Conservation (phyloP, 352 stramenopile species). For the Globisporangium nunn region DNA sequence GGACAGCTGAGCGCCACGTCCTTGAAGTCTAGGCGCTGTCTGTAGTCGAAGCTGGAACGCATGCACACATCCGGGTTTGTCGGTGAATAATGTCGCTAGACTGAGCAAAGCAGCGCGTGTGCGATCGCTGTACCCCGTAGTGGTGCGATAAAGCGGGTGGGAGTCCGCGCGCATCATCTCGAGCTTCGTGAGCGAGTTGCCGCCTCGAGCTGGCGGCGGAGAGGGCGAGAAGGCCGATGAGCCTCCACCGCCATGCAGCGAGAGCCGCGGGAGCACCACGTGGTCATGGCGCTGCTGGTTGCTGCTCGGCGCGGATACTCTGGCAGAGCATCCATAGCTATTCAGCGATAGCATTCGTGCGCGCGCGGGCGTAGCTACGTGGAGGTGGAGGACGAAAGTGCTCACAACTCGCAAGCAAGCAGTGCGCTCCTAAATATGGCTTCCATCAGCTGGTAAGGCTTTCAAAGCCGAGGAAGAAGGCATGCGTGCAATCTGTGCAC, state of each 20-base stretch:
- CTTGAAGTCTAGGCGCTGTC: constrained; percentile 46
- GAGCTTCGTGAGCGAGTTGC: constrained; percentile 44
- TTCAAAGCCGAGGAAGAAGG: no score
- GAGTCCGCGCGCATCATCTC: constrained; percentile 27
- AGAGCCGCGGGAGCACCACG: constrained; percentile 37
- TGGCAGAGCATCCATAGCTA: constrained; percentile 12
- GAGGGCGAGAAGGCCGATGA: constrained; percentile 1
- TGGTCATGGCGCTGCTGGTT: constrained; percentile 10
- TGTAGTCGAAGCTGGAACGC: constrained; percentile 42
- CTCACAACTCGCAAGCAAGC: no score
- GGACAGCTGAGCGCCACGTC: constrained; percentile 42
- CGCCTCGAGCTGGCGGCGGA: constrained; percentile 19
- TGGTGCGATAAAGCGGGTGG: constrained; percentile 57
- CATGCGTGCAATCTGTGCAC: no score
- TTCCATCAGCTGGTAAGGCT: no score
- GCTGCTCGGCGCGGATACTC: constrained; percentile 7
- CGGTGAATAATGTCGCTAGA: no score
- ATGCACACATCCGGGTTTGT: neutral
- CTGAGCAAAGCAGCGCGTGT: neutral
- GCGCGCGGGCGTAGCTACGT: neutral
- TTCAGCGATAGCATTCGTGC: constrained; percentile 14
- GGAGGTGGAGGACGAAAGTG: no score
- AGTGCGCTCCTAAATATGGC: no score
- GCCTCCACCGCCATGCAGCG: constrained; percentile 17
- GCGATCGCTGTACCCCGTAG: constrained; percentile 20